Base-by-base conservation (phyloP, 2,329 filamentous ascomycete species). In the Hypoxylon sp. region DNA sequence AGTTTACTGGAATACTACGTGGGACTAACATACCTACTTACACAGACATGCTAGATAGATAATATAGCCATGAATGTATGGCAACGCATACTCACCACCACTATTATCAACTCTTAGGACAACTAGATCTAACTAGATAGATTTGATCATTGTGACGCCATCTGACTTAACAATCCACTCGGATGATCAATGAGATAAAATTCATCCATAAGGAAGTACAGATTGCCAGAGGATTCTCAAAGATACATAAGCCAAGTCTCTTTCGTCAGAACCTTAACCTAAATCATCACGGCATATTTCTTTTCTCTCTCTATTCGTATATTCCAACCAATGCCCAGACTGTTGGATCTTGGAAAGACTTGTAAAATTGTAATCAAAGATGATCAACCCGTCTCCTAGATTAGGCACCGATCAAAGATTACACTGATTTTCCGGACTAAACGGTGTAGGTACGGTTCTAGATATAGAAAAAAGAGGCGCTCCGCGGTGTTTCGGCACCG, bases 121-220 rank as follows among this genome's bases (percentile, higher is more conserved):
- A 34, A 34, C 32, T 20, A 43, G 11, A 34, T 15, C 32, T 20
- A 20, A 20, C 6, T 3, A 6, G 19, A 19, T 19, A 10, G 4
- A 20, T 20, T 43, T 20, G 6, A 6, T 6, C 17, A 43, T 20
- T n/a, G 39, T 11, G 39, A 20, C 39, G 19, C 7, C 17, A 19
- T 13, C n/a, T 34, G 13, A 17, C 49, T 49, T 51, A 58, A 30
- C 55, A 48, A 46, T 34, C 41, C 47, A 58, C 39, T 26, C 43
- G 20, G 50, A 58, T 37, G 62, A 61, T 62, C 44, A 47, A 48
- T 46, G 19, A 44, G 13, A 28, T 44, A 41, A 53, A 39, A 8
- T 46, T 24, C 41, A 50, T 10, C 30, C 37, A 30, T 13, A 32
- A 39, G 15, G 19, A 44, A 7, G 10, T 22, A 22, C 6, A 28